A percentile compares a stretch with the other conserved stretches of the same genome.
These are phyloP conservation scores for Pseudofabraea citricarpa DNA, from an alignment of 2,329 filamentous ascomycete species.

Conservation along the genomic window DNA sequence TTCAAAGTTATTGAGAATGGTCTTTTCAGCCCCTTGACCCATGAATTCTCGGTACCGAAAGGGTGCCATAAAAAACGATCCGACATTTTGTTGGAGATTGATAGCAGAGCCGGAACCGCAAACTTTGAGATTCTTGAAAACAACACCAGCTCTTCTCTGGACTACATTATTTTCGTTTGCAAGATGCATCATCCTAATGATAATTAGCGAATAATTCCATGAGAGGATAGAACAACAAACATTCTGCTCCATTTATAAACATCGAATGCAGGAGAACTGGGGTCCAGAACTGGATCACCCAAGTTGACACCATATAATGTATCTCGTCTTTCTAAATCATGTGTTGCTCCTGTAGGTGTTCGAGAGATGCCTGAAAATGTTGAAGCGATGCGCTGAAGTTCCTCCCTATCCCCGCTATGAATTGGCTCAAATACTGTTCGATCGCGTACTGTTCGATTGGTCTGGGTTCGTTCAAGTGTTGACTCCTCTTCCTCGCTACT, in stretches of 20 bases:
- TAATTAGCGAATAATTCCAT: background rate
- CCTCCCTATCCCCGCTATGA: constrained; percentile 16
- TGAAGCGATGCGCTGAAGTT: constrained; percentile 23
- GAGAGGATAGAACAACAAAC: constrained; percentile 8
- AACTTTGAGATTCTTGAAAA: constrained; percentile 61
- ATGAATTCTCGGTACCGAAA: constrained; percentile 53
- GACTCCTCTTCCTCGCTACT: background rate
- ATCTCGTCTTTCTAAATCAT: constrained; percentile 15
- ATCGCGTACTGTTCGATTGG: constrained; percentile 12
- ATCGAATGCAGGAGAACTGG: constrained; percentile 33
- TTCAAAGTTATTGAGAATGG: constrained; percentile 60
- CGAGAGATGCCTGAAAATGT: constrained; percentile 10
- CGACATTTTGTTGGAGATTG: constrained; percentile 65
- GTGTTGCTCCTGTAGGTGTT: constrained; percentile 7
- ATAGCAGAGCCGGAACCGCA: constrained; percentile 62
- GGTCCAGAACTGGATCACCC: constrained; percentile 47
- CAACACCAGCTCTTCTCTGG: constrained; percentile 51
- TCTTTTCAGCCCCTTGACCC: constrained; percentile 44
- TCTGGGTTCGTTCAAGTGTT: constrained; percentile 7
- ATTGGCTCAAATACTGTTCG: constrained; percentile 19
- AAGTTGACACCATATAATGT: constrained; percentile 32
- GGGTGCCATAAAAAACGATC: constrained; percentile 51
- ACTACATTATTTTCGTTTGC: constrained; percentile 52
- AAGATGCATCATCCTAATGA: constrained; percentile 31
- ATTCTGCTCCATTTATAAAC: constrained; percentile 19